phyloP scores from a whole-genome alignment of 108 stramenopile genomes.

The Phaeodactylum tricornutum region DNA sequence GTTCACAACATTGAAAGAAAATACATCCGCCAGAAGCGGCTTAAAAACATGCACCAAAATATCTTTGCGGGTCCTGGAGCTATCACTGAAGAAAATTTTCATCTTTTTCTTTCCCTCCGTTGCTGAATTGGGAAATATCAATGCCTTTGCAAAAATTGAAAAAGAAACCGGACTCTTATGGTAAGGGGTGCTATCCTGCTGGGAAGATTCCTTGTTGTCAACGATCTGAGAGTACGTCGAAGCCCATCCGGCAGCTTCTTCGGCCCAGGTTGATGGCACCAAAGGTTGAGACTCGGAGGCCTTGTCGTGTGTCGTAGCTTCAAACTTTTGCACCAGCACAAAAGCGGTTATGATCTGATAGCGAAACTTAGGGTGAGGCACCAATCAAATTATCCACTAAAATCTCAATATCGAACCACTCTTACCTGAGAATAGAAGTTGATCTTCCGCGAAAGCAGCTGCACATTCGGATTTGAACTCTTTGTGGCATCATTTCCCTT shows the following conservation, averaged over 20 bases:
- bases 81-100: constrained; percentile 46
- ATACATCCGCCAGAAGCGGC: constrained; percentile 58
- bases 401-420: neutral
- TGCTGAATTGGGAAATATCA: too few species aligned
- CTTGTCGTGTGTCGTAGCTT: too few species aligned
- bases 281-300: constrained; percentile 4
- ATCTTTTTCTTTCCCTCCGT: constrained; percentile 9
- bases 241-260: constrained; percentile 29
- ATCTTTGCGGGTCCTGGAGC: constrained; percentile 43
- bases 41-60: constrained; percentile 53
- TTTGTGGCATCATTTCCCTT: constrained; percentile 12
- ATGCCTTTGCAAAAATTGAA: too few species aligned
- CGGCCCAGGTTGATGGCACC: constrained; percentile 17
- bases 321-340: constrained; percentile 52
- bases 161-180: too few species aligned
- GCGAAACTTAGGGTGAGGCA: neutral
- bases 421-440: constrained; percentile 39
- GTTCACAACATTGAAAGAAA: constrained; percentile 58
- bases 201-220: too few species aligned
- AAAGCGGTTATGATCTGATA: constrained; percentile 25
- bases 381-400: neutral
- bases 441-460: constrained; percentile 45
- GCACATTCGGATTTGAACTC: constrained; percentile 26
- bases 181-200: too few species aligned
- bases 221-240: constrained; percentile 14